Evolutionary conservation across 2,329 filamentous ascomycete species (phyloP).

Genomic region (Seiridium unicorne): DNA sequence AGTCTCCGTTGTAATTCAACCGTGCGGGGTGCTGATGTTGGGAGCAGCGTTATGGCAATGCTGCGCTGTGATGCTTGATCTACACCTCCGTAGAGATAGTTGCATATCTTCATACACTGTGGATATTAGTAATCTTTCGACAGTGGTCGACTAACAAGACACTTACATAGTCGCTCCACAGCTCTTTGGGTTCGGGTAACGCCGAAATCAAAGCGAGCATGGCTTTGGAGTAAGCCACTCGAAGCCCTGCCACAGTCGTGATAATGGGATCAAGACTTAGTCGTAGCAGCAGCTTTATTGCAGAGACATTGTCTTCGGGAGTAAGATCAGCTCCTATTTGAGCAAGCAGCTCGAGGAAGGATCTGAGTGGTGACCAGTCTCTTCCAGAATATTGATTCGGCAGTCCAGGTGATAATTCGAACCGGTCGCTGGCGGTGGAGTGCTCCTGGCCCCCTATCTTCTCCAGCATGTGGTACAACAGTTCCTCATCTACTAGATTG

Average conservation of each 20-base stretch:
- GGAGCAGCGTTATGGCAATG: constrained; percentile 58
- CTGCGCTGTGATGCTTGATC: constrained; percentile 50
- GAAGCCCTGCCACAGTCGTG: constrained; percentile 16
- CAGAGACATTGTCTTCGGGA: constrained; percentile 32
- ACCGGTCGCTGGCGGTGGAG: constrained; percentile 28
- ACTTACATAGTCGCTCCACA: constrained; percentile 44
- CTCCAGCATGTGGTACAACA: constrained; percentile 53
- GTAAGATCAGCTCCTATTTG: constrained; percentile 34
- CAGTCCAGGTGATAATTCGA: constrained; percentile 22
- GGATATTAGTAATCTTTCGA: constrained; percentile 6
- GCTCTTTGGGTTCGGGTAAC: constrained; percentile 33
- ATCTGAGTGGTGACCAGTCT: constrained; percentile 44
- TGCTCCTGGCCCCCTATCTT: constrained; percentile 55
- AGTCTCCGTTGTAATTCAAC: constrained; percentile 66
- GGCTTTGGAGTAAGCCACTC: constrained; percentile 27
- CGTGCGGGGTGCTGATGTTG: constrained; percentile 45
- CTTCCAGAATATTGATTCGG: constrained; percentile 30
- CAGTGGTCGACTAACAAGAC: neutral
- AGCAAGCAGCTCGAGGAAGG: constrained; percentile 42
- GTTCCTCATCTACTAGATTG: constrained; percentile 41
- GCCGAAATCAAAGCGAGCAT: constrained; percentile 41
- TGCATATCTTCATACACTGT: constrained; percentile 49
- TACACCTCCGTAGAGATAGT: constrained; percentile 45
- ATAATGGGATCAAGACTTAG: constrained; percentile 55
- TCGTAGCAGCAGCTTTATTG: constrained; percentile 48